Percentiles rank a stretch among this genome's conserved stretches.
Evolutionary conservation across 2,329 filamentous ascomycete genomes (phyloP).

Genomic region (Fusarium subtropicale): DNA sequence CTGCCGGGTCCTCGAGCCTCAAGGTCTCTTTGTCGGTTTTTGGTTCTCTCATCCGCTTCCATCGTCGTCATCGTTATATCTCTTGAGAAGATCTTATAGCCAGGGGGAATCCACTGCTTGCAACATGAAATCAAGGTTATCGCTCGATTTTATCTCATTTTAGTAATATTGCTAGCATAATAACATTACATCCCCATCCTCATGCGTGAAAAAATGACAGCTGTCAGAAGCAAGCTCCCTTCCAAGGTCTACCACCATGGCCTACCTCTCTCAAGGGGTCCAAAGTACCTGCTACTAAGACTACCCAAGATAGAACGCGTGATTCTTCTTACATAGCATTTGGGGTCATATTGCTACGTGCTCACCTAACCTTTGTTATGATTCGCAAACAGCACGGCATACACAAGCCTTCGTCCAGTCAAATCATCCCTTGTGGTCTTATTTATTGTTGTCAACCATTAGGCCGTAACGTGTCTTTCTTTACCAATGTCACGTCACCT

Average conservation of each 20-base stretch:
- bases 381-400: background rate
- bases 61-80: constrained; percentile 37
- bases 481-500: constrained; percentile 33
- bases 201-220: constrained; percentile 18
- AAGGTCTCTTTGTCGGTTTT: constrained; percentile 1
- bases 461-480: constrained; percentile 17
- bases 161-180: background rate
- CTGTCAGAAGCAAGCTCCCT: constrained; percentile 19
- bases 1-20: constrained; percentile 8
- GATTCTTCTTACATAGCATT: constrained; percentile 2
- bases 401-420: constrained; percentile 10
- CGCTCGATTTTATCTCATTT: background rate
- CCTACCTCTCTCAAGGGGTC: background rate
- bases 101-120: constrained; percentile 3
- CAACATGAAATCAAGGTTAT: constrained; percentile 12
- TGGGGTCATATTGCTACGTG: background rate
- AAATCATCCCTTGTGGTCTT: background rate
- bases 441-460: background rate
- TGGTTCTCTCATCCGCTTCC: constrained; percentile 21
- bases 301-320: background rate
- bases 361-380: background rate
- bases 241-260: background rate
- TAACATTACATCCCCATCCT: background rate
- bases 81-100: constrained; percentile 34
- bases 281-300: background rate